phyloP scores from a whole-genome alignment of 1,284 basidiomycete species.

The Malassezia arunalokei region DNA sequence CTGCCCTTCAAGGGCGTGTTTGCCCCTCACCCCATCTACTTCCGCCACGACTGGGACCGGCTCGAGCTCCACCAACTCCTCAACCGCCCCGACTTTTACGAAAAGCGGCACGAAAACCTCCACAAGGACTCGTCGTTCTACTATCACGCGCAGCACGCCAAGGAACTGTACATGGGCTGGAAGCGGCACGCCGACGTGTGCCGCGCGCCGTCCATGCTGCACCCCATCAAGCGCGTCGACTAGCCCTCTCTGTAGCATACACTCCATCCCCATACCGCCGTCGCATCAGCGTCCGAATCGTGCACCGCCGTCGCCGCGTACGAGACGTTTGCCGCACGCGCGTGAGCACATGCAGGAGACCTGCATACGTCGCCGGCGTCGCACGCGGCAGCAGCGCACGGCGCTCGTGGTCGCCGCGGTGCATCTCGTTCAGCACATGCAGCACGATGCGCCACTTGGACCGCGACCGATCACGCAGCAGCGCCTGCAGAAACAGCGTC shows the following conservation, averaged over 20 bases:
- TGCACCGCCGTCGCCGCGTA: background rate
- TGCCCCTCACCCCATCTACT: conserved; percentile 45
- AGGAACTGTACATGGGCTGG: conserved; percentile 45
- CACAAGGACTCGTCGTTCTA: conserved; percentile 44
- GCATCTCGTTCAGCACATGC: conserved; percentile 4
- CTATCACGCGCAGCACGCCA: conserved; percentile 41
- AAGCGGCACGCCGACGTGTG: conserved; percentile 42
- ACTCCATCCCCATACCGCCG: background rate
- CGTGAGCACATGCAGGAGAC: conserved; percentile 12
- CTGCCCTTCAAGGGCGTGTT: conserved; percentile 46
- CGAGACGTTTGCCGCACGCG: background rate
- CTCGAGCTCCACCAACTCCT: conserved; percentile 39
- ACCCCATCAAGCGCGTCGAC: conserved; percentile 42
- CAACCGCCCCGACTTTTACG: conserved; percentile 44
- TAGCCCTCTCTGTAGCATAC: background rate
- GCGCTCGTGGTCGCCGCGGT: background rate
- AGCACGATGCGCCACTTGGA: background rate
- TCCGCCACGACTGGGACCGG: conserved; percentile 43
- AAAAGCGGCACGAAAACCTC: conserved; percentile 44
- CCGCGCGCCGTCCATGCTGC: conserved; percentile 40
- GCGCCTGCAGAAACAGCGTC: conserved; percentile 13
- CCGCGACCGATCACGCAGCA: conserved; percentile 9
- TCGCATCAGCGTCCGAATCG: background rate
- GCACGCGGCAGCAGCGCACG: background rate
- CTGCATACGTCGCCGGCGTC: conserved; percentile 3